Evolutionary conservation across 768 basidiomycete species (phyloP).

Genomic region (Tricholoma furcatifolium): DNA sequence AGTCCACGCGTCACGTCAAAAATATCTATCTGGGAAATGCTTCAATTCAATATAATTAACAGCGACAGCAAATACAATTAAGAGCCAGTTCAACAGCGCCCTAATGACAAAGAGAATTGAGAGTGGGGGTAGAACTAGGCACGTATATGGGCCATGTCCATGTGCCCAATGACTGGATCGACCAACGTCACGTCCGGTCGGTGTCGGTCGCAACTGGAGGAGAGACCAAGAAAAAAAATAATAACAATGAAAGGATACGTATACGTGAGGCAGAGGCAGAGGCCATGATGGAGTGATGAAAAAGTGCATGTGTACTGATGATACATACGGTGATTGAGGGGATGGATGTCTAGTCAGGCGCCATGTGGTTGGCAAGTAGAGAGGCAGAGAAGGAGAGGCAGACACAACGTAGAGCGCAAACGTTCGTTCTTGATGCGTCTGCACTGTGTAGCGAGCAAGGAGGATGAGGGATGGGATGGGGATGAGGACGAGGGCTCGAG

Average conservation of each 20-base stretch:
- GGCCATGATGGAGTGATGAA: background rate
- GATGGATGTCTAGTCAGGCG: constrained; percentile 10
- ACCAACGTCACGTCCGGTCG: too few relatives aligned
- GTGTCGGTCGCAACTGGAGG: background rate
- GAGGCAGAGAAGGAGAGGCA: too few relatives aligned
- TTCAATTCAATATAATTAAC: too few relatives aligned
- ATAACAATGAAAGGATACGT: too few relatives aligned
- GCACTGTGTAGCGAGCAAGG: too few relatives aligned
- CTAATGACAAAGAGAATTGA: constrained; percentile 8
- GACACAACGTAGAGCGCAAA: too few relatives aligned
- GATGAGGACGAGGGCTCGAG: constrained; percentile 6
- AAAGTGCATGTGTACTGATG: constrained; percentile 5
- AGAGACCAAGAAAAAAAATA: constrained; percentile 8
- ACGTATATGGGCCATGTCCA: background rate
- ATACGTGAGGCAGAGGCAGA: too few relatives aligned
- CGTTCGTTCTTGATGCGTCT: too few relatives aligned
- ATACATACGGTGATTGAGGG: constrained; percentile 11
- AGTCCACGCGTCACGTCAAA: background rate
- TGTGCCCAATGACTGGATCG: too few relatives aligned
- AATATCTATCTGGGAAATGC: too few relatives aligned
- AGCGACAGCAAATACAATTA: constrained; percentile 8
- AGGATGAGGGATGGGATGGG: background rate
- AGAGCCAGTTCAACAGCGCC: background rate
- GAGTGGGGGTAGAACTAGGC: constrained; percentile 9
- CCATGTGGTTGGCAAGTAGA: too few relatives aligned